Evolutionary conservation across 78 protist genomes (phyloP), one percentile per base, ranked within the genome.

Genomic region (Tieghemostelium lacteum): DNA sequence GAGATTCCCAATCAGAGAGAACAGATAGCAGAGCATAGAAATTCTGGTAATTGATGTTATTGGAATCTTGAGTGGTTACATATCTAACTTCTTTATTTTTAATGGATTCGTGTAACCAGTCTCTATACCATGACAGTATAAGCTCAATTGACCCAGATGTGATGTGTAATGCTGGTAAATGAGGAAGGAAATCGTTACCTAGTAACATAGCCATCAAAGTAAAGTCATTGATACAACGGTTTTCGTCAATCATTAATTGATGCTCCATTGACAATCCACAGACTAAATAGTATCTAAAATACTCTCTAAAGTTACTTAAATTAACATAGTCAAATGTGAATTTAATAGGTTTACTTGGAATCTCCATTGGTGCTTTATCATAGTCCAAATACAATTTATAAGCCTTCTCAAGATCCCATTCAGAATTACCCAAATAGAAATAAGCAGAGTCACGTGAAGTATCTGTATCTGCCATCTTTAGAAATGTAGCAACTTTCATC

Each of bases 121-220:
- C 26, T 55, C 22, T 20, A 92, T 97, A 98, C 67, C 92, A 22
- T 28, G 73, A 71, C 39, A 94, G 0, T 26, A 98, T 71, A 28
- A 67, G 61, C 71, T 95, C 98, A 24, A 98, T 58, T 5, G 97
- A 96, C 24, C 98, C 98, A 29, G 74, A 77, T 45, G 69, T 63
- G 73, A 98, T 98, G 8, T 76, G 93, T 39, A 98, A 67, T 8
- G 97, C 49, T 12, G 99, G 99, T n/a, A 98, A 33, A 74, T 96
- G 98, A 19, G 99, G 99, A 14, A 98, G 75, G 67, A 99, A 99
- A 75, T 99, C 99, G 77, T 99, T 99, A 8, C 99, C 99, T 1
- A 95, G 88, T 26, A 98, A 89, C 92, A 96, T 96, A 92, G 99
- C 98, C 34, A 98, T 50, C 40, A 98, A 91, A 63, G 98, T 92